phyloP scores from a whole-genome alignment of 2,329 filamentous ascomycete species.

The Colletotrichum musae region DNA sequence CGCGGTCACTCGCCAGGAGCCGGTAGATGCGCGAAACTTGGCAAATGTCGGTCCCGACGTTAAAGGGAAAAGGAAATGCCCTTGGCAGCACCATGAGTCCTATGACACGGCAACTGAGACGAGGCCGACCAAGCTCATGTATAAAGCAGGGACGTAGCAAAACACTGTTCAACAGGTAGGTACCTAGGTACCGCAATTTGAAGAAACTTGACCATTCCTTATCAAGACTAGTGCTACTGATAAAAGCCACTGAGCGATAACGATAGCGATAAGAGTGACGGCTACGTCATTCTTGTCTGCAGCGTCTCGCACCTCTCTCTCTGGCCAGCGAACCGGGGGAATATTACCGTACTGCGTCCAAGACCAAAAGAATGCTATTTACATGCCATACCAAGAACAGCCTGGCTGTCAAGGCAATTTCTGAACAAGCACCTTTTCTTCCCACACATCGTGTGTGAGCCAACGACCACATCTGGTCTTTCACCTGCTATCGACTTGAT shows the following conservation, averaged over 20 bases:
- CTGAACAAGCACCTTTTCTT: conserved; percentile 12
- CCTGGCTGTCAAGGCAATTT: conserved; percentile 14
- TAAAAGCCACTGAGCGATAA: conserved; percentile 20
- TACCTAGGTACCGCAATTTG: neutral
- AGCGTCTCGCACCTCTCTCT: neutral
- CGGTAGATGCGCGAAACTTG: conserved; percentile 74
- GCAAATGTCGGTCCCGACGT: conserved; percentile 86
- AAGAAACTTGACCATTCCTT: conserved; percentile 2
- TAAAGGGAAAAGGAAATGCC: conserved; percentile 75
- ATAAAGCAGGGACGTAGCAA: neutral
- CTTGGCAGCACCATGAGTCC: conserved; percentile 26
- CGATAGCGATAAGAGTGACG: conserved; percentile 34
- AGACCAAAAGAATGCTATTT: conserved; percentile 30
- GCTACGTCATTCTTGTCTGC: conserved; percentile 28
- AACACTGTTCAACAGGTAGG: neutral
- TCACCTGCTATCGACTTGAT: conserved; percentile 7
- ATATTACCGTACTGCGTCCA: conserved; percentile 15
- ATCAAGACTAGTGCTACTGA: conserved; percentile 22
- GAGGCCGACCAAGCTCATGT: neutral
- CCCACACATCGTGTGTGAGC: neutral
- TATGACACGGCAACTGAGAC: neutral
- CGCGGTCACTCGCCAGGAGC: conserved; percentile 64
- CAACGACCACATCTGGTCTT: neutral
- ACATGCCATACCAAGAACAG: conserved; percentile 20
- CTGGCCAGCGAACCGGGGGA: conserved; percentile 7